A percentile compares a stretch with the other conserved stretches of the same genome.
These are phyloP conservation scores for Ascochyta koolunga DNA, from an alignment of 2,329 filamentous ascomycete genomes.

Conservation along the genomic window DNA sequence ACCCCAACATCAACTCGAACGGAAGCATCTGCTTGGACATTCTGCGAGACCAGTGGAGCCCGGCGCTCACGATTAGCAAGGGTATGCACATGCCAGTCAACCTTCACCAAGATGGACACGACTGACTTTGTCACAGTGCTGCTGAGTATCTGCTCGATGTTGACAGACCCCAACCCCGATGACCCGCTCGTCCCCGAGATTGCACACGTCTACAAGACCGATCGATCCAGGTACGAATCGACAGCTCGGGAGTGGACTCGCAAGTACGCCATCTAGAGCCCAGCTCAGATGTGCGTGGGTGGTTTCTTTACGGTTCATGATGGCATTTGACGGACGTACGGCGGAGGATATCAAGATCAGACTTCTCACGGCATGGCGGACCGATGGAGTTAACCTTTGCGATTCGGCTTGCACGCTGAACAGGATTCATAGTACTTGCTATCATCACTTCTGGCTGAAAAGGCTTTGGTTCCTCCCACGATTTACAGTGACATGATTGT, in stretches of 20 bases:
- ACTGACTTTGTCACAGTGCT: conserved; percentile 67
- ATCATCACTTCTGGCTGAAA: conserved; percentile 41
- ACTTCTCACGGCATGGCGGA: conserved; percentile 36
- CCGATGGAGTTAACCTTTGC: conserved; percentile 37
- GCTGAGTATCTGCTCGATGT: conserved; percentile 98
- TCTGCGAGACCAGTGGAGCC: conserved; percentile 98
- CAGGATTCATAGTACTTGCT: conserved; percentile 41
- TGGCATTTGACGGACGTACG: conserved; percentile 26
- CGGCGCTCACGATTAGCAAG: conserved; percentile 97
- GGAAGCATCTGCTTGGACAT: conserved; percentile 99
- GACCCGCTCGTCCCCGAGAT: conserved; percentile 99
- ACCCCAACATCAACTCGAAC: conserved; percentile 99
- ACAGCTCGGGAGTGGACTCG: conserved; percentile 98
- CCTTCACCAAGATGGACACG: neutral
- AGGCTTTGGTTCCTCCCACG: conserved; percentile 21
- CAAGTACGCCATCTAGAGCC: conserved; percentile 89
- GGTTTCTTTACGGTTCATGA: conserved; percentile 36
- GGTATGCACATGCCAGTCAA: conserved; percentile 61
- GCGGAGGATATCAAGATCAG: conserved; percentile 30
- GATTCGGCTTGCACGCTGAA: conserved; percentile 38
- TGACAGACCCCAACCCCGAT: conserved; percentile 99
- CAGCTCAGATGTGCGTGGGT: conserved; percentile 19
- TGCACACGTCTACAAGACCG: conserved; percentile 99
- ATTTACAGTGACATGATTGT: neutral
- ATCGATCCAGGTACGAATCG: conserved; percentile 92